These are phyloP conservation scores for Stenocarpella maydis DNA, from an alignment of 2,329 filamentous ascomycete species.

Conservation along the genomic window DNA sequence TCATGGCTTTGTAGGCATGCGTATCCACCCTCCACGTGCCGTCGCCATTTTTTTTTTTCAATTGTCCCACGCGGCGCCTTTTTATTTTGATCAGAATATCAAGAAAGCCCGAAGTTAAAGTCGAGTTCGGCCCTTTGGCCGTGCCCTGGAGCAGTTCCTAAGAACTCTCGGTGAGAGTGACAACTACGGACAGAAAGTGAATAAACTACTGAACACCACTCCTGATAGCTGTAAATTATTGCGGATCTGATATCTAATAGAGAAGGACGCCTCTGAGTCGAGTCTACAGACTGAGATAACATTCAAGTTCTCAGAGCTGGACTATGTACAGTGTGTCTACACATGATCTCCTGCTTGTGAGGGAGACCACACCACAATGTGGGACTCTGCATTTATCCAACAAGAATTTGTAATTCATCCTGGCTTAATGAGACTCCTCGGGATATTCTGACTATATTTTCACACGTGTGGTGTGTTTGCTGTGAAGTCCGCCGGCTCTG, in stretches of 20 bases:
- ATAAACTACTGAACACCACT: not conserved
- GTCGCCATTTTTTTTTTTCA: not conserved
- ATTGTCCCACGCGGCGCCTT: not conserved
- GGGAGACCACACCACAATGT: too few relatives aligned
- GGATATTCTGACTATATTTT: too few relatives aligned
- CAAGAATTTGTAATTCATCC: not conserved
- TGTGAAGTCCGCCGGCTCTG: too few relatives aligned
- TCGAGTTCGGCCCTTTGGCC: not conserved
- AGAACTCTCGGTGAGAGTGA: not conserved
- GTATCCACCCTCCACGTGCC: not conserved
- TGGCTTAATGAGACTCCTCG: not conserved
- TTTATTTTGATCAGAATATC: not conserved
- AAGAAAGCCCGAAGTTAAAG: too few relatives aligned
- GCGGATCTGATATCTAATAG: too few relatives aligned
- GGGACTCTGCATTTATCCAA: not conserved
- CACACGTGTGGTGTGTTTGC: too few relatives aligned
- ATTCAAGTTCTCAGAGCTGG: not conserved
- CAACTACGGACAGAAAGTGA: not conserved
- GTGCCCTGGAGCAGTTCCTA: too few relatives aligned
- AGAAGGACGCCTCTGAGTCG: not conserved
- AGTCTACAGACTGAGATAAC: not conserved
- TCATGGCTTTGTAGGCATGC: not conserved
- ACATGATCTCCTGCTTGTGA: not conserved
- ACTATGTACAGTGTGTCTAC: not conserved
- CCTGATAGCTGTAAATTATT: too few relatives aligned